Evolutionary conservation across 148 eudicot species (phyloP).

Genomic region (Vaccinium corymbosum): DNA sequence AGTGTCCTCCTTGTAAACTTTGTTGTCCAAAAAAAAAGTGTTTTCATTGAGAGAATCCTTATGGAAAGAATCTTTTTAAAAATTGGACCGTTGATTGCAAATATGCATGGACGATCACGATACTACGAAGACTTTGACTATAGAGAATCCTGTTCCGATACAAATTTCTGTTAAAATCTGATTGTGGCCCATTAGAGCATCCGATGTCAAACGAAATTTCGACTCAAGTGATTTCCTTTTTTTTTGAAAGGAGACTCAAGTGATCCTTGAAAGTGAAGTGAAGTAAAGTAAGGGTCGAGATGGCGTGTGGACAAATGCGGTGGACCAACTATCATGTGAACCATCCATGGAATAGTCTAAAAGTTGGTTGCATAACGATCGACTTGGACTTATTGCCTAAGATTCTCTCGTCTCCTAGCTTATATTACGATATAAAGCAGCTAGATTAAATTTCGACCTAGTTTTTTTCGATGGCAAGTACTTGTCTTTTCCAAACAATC

Average conservation of each 20-base stretch:
- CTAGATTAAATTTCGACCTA: too few relatives aligned
- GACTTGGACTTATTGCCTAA: neutral
- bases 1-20: too few relatives aligned
- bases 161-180: neutral
- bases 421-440: too few relatives aligned
- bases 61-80: neutral
- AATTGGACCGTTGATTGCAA: neutral
- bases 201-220: neutral
- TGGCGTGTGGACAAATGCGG: neutral
- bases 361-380: neutral
- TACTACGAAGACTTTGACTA: neutral
- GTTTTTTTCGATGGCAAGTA: too few relatives aligned
- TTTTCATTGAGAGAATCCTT: too few relatives aligned
- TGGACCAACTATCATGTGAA: neutral
- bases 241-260: too few relatives aligned
- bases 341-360: neutral
- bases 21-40: too few relatives aligned
- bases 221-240: too few relatives aligned
- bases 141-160: neutral
- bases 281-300: neutral
- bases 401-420: neutral
- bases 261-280: neutral
- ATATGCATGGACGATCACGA: neutral
- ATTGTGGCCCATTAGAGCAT: neutral
- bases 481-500: too few relatives aligned